Evolutionary conservation across 1,139 yeast species (phyloP).

Genomic region (Debaryomyces robertsiae): DNA sequence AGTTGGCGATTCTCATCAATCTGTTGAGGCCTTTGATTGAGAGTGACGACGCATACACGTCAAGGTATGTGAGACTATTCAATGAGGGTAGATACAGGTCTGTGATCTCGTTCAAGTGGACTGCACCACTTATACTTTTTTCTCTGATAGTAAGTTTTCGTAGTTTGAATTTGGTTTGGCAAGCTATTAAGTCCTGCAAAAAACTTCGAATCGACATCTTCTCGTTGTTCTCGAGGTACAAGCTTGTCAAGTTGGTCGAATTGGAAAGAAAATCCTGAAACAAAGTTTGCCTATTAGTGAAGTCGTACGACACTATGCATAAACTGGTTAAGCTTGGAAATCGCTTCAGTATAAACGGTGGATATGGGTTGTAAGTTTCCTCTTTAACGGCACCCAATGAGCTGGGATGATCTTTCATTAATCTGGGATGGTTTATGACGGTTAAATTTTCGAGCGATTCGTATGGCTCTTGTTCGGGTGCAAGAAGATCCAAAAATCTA

Average conservation of each 20-base stretch:
- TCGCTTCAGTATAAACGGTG: constrained; percentile 22
- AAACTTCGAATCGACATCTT: constrained; percentile 32
- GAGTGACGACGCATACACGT: constrained; percentile 37
- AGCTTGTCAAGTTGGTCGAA: constrained; percentile 21
- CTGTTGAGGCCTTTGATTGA: constrained; percentile 36
- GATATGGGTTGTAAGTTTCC: constrained; percentile 30
- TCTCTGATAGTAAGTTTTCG: constrained; percentile 37
- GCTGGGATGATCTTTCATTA: constrained; percentile 15
- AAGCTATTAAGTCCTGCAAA: constrained; percentile 33
- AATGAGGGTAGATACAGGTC: constrained; percentile 30
- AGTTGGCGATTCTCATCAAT: constrained; percentile 27
- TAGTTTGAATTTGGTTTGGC: constrained; percentile 30
- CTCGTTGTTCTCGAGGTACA: constrained; percentile 39
- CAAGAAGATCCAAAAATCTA: constrained; percentile 18
- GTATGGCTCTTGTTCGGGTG: constrained; percentile 8
- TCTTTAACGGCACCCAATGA: constrained; percentile 14
- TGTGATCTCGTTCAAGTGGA: constrained; percentile 30
- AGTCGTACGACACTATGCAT: constrained; percentile 35
- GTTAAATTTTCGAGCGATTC: constrained; percentile 22
- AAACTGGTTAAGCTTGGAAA: constrained; percentile 31
- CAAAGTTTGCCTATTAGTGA: constrained; percentile 27
- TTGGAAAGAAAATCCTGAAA: constrained; percentile 34
- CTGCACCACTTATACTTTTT: constrained; percentile 19
- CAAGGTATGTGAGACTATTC: constrained; percentile 28
- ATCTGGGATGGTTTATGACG: constrained; percentile 32